Conservation (phyloP, 2,329 filamentous ascomycete genomes). For the Xylaria hypoxylon region DNA sequence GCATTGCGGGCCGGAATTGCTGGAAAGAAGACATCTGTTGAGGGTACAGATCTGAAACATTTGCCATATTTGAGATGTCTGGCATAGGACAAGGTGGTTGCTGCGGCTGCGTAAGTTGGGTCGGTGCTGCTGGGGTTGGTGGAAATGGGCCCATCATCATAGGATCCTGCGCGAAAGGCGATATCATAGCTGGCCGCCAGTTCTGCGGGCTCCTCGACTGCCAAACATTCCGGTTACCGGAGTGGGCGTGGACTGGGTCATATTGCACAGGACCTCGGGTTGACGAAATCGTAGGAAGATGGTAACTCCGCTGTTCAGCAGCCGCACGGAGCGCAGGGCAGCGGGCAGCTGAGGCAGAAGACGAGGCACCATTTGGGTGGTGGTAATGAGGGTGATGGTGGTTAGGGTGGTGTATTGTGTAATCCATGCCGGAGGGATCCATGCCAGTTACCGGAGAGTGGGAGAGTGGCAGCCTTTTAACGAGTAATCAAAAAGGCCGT, state of each 20-base stretch:
- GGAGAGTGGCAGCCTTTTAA: constrained; percentile 29
- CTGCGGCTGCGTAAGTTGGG: constrained; percentile 18
- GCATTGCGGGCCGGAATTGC: constrained; percentile 32
- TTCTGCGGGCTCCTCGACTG: constrained; percentile 32
- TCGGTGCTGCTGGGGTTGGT: constrained; percentile 3
- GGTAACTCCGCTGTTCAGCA: constrained; percentile 45
- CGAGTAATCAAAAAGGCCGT: constrained; percentile 5
- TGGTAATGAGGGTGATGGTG: constrained; percentile 40
- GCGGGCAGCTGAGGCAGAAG: constrained; percentile 42
- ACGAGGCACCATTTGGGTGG: constrained; percentile 27
- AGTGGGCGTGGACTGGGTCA: constrained; percentile 43
- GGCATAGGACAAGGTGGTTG: constrained; percentile 27
- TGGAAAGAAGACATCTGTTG: constrained; percentile 17
- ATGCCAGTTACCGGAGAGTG: constrained; percentile 34
- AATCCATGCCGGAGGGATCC: constrained; percentile 50
- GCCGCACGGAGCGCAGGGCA: constrained; percentile 49
- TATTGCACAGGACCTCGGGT: constrained; percentile 40
- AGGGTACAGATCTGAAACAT: constrained; percentile 17
- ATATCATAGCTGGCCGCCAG: constrained; percentile 33
- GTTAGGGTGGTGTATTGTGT: constrained; percentile 43
- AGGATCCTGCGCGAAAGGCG: constrained; percentile 18
- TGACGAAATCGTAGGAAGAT: constrained; percentile 37
- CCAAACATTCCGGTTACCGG: constrained; percentile 21
- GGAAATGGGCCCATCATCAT: constrained; percentile 12
- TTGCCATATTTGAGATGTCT: constrained; percentile 12